Percentiles rank a stretch among this genome's conserved stretches.
Conservation (phyloP, 169 alveolate genomes). For the Plasmodium fragile region DNA sequence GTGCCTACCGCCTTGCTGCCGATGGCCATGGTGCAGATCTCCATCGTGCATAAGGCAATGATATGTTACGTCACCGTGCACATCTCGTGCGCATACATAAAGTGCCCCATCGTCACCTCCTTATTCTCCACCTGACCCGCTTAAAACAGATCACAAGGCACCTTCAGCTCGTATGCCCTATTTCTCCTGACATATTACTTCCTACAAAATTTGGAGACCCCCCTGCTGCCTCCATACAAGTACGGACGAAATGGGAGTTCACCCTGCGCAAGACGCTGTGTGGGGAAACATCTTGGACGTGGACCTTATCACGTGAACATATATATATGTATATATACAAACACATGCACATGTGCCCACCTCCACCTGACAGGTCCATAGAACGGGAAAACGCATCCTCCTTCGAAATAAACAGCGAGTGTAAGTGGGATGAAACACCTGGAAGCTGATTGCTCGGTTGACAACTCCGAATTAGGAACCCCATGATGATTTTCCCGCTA, state of each 20-base stretch:
- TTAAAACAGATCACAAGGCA: constrained; percentile 78
- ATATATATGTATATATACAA: constrained; percentile 5
- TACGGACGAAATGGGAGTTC: not conserved
- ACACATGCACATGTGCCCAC: not conserved
- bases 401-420: constrained; percentile 68
- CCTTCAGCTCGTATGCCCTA: constrained; percentile 89
- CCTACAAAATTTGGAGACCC: constrained; percentile 83
- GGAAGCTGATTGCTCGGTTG: not conserved
- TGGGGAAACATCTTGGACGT: not conserved
- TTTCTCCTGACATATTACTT: constrained; percentile 85
- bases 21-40: not conserved
- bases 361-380: constrained; percentile 27
- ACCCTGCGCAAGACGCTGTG: not conserved
- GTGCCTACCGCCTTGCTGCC: constrained; percentile 21
- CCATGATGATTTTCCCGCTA: not conserved
- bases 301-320: not conserved
- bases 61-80: not conserved
- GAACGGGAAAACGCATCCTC: constrained; percentile 45
- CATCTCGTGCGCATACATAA: not conserved
- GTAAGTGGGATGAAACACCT: constrained; percentile 3
- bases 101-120: not conserved
- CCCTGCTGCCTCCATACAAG: constrained; percentile 85
- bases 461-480: not conserved
- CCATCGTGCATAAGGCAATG: not conserved
- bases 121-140: not conserved